Evolutionary conservation across 768 basidiomycete genomes (phyloP).

Genomic region (Daedalea quercina): DNA sequence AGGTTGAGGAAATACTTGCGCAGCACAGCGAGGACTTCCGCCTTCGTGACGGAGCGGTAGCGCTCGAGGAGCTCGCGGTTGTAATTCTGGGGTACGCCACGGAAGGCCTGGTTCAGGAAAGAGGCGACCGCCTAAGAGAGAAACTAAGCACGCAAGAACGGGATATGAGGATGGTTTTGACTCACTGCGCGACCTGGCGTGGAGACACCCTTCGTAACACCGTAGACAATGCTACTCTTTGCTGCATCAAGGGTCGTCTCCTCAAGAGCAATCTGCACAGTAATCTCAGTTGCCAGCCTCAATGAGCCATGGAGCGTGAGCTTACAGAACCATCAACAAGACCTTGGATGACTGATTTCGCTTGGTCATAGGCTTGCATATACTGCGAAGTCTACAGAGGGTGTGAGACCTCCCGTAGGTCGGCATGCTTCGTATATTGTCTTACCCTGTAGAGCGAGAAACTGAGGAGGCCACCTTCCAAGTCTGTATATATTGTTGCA

Average conservation of each 20-base stretch:
- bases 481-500: constrained; percentile 66
- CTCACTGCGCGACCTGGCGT: constrained; percentile 80
- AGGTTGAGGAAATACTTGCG: constrained; percentile 76
- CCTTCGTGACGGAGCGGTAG: constrained; percentile 73
- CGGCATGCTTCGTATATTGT: not conserved
- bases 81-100: constrained; percentile 68
- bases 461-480: constrained; percentile 69
- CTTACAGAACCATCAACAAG: constrained; percentile 78
- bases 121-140: constrained; percentile 62
- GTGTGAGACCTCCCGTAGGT: not conserved
- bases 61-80: constrained; percentile 72
- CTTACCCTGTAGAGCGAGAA: constrained; percentile 78
- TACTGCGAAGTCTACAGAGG: constrained; percentile 65
- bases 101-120: constrained; percentile 88
- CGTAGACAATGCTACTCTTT: constrained; percentile 86
- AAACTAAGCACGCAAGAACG: not conserved
- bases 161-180: not conserved
- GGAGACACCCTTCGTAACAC: constrained; percentile 72
- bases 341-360: constrained; percentile 66
- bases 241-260: constrained; percentile 82
- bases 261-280: constrained; percentile 66
- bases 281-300: not conserved
- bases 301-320: not conserved
- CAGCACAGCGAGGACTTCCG: constrained; percentile 66
- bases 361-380: constrained; percentile 76